phyloP scores from a whole-genome alignment of 352 stramenopile species.

The Globisporangium lucens region DNA sequence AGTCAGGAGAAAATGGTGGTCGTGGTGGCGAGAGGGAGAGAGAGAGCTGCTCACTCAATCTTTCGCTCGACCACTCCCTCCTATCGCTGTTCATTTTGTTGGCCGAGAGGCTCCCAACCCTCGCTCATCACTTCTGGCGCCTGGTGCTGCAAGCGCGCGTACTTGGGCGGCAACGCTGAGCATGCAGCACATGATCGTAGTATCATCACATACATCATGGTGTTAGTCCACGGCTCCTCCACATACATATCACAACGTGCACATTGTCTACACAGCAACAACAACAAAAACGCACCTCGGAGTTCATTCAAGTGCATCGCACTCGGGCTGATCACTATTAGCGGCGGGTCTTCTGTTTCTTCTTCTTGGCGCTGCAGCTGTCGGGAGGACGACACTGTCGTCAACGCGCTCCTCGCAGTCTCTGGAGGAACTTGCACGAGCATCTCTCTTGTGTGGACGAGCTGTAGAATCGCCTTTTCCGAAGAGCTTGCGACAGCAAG shows the following conservation, averaged over 20 bases:
- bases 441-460: background rate
- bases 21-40: too few species aligned
- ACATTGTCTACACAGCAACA: background rate
- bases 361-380: background rate
- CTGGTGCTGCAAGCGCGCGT: background rate
- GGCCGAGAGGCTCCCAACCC: too few species aligned
- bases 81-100: too few species aligned
- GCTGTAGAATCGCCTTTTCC: background rate
- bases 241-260: background rate
- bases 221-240: background rate
- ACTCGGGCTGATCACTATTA: background rate
- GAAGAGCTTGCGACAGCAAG: background rate
- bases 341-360: background rate
- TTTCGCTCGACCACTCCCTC: too few species aligned
- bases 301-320: slow-evolving; percentile 1
- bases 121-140: background rate
- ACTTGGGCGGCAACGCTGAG: slow-evolving; percentile 1
- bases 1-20: too few species aligned
- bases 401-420: background rate
- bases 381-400: background rate
- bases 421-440: background rate
- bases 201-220: background rate
- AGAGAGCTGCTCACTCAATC: too few species aligned
- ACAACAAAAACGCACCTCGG: background rate
- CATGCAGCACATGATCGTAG: background rate